Evolutionary conservation across 2,329 filamentous ascomycete species (phyloP).

Genomic region (Curvularia lunata): DNA sequence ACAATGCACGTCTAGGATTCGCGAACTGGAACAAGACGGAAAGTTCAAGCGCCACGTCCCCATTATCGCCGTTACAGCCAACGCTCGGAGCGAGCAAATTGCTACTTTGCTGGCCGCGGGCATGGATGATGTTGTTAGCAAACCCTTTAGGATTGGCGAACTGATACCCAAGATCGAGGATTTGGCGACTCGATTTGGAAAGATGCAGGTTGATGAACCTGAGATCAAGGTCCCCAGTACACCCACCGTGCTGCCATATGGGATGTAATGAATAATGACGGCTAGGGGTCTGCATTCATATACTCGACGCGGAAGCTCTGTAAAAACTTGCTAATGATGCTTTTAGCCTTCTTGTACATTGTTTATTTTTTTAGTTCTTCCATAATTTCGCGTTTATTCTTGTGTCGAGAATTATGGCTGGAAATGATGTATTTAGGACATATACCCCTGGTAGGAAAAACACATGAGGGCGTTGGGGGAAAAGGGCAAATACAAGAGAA

Average conservation of each 20-base stretch:
- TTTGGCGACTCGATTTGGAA: slow-evolving; percentile 40
- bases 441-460: neutral
- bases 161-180: slow-evolving; percentile 60
- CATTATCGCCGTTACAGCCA: slow-evolving; percentile 53
- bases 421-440: neutral
- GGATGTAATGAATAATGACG: slow-evolving; percentile 6
- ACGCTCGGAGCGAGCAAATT: slow-evolving; percentile 51
- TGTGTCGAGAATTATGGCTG: neutral
- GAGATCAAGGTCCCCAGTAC: neutral
- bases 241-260: slow-evolving; percentile 1
- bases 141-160: slow-evolving; percentile 59
- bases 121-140: slow-evolving; percentile 59
- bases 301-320: neutral
- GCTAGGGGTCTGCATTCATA: neutral
- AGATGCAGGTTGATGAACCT: neutral
- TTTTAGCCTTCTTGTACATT: neutral
- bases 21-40: slow-evolving; percentile 46
- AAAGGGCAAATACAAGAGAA: neutral
- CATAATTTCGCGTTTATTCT: neutral
- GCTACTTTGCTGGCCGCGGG: slow-evolving; percentile 47
- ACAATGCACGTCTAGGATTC: slow-evolving; percentile 47
- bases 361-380: neutral
- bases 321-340: neutral
- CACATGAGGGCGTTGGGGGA: neutral
- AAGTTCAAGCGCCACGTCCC: slow-evolving; percentile 46